Conservation (phyloP, 202 grass and related monocot species). For the Digitaria exilis region DNA sequence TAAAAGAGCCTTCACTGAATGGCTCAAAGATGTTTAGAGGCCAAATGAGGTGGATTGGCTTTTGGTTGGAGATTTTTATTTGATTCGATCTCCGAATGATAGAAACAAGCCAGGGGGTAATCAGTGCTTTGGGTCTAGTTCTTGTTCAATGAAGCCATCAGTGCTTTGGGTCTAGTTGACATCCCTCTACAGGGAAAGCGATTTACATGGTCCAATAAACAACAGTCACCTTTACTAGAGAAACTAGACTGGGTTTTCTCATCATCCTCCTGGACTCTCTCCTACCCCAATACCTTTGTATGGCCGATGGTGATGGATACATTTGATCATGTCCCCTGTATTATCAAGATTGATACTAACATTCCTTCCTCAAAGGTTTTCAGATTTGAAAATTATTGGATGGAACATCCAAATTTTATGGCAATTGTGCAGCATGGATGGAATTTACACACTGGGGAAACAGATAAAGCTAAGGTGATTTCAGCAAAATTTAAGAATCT, state of each 20-base stretch:
- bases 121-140: too few relatives aligned
- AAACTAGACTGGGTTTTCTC: neutral
- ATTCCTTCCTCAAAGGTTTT: fast-evolving
- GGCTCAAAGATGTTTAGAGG: neutral
- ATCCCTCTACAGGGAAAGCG: neutral
- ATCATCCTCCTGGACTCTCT: fast-evolving
- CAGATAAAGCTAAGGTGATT: neutral
- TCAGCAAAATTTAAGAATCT: too few relatives aligned
- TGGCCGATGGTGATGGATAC: too few relatives aligned
- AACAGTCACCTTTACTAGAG: fast-evolving
- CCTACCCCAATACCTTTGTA: too few relatives aligned
- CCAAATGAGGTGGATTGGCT: fast-evolving
- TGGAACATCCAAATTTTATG: too few relatives aligned
- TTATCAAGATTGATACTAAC: too few relatives aligned
- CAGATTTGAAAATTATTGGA: neutral
- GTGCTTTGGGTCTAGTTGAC: fast-evolving
- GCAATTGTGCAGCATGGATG: too few relatives aligned
- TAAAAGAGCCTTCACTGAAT: fast-evolving
- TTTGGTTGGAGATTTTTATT: neutral
- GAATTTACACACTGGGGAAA: fast-evolving
- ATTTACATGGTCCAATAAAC: too few relatives aligned
- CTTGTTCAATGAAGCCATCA: fast-evolving
- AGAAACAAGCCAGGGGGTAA: neutral
- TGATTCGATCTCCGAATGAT: neutral
- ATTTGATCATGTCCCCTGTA: neutral